phyloP scores from a whole-genome alignment of 2,329 filamentous ascomycete species.

The Drechslera avenae region DNA sequence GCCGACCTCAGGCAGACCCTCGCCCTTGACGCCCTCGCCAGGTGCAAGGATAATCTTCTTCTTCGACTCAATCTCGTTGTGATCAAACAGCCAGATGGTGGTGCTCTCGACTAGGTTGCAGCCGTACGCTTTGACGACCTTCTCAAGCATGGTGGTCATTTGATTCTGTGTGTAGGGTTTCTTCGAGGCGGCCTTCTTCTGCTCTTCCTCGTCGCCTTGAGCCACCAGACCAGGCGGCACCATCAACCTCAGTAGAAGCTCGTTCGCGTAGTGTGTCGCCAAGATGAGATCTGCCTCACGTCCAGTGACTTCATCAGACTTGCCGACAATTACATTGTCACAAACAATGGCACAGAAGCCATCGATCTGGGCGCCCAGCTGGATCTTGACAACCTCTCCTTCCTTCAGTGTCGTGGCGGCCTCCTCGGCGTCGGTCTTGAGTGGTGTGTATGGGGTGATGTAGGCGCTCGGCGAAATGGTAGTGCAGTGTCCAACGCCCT shows the following conservation, averaged over 20 bases:
- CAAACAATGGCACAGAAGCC: conserved; percentile 96
- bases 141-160: conserved; percentile 87
- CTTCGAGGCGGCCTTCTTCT: conserved; percentile 80
- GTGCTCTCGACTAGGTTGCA: conserved; percentile 97
- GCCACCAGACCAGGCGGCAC: conserved; percentile 86
- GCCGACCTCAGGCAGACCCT: conserved; percentile 83
- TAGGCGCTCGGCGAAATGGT: conserved; percentile 93
- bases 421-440: conserved; percentile 85
- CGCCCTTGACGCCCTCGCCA: conserved; percentile 85
- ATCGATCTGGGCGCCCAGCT: conserved; percentile 98
- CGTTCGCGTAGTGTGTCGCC: conserved; percentile 93
- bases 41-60: conserved; percentile 97
- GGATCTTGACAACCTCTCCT: conserved; percentile 92
- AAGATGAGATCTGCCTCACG: conserved; percentile 85
- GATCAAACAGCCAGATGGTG: conserved; percentile 94
- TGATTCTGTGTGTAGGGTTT: conserved; percentile 85
- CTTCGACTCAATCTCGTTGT: conserved; percentile 95
- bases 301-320: conserved; percentile 70
- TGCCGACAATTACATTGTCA: conserved; percentile 80
- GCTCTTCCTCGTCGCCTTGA: conserved; percentile 87
- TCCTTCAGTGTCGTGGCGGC: conserved; percentile 78
- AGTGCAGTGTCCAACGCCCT: conserved; percentile 93
- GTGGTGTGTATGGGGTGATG: conserved; percentile 94
- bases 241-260: conserved; percentile 89
- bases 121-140: conserved; percentile 87